Percentiles rank a stretch among this genome's conserved stretches.
Evolutionary conservation across 495 filamentous ascomycete genomes (phyloP).

Genomic region (Sphaerosporella brunnea): DNA sequence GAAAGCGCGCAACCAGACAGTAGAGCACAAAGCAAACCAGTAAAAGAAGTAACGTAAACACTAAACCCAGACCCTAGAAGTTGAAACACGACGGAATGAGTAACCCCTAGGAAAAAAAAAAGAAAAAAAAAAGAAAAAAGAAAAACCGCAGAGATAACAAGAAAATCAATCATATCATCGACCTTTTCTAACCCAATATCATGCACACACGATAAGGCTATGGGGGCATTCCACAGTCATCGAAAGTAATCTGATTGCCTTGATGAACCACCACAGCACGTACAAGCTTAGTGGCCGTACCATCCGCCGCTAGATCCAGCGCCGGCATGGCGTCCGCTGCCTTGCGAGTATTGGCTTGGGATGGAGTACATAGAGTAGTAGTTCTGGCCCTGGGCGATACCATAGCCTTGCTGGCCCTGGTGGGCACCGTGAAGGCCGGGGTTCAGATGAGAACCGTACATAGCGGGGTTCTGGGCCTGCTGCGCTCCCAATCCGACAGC

Average conservation of each 20-base stretch:
- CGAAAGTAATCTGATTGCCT: too few species aligned
- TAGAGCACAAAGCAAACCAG: conserved; percentile 15
- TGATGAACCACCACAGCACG: too few species aligned
- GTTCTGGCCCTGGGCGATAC: conserved; percentile 19
- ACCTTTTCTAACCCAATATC: background rate
- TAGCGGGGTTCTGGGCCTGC: conserved; percentile 18
- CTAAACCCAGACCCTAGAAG: conserved; percentile 16
- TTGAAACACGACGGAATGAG: conserved; percentile 2
- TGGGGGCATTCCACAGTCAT: too few species aligned
- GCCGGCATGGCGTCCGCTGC: conserved; percentile 13
- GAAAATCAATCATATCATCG: too few species aligned
- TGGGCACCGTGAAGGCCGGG: conserved; percentile 21
- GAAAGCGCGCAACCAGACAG: conserved; percentile 19
- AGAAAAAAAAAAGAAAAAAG: conserved; percentile 19
- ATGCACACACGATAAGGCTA: background rate
- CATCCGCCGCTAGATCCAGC: conserved; percentile 12
- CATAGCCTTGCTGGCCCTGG: conserved; percentile 19
- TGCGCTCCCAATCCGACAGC: conserved; percentile 20
- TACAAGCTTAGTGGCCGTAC: conserved; percentile 3
- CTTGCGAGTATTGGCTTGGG: conserved; percentile 18
- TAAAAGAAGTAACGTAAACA: conserved; percentile 14
- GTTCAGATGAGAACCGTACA: conserved; percentile 24
- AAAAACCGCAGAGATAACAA: conserved; percentile 11
- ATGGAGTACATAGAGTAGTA: conserved; percentile 25
- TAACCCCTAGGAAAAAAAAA: conserved; percentile 9